Conservation (phyloP, 495 filamentous ascomycete species). For the Neurospora tetraspora region DNA sequence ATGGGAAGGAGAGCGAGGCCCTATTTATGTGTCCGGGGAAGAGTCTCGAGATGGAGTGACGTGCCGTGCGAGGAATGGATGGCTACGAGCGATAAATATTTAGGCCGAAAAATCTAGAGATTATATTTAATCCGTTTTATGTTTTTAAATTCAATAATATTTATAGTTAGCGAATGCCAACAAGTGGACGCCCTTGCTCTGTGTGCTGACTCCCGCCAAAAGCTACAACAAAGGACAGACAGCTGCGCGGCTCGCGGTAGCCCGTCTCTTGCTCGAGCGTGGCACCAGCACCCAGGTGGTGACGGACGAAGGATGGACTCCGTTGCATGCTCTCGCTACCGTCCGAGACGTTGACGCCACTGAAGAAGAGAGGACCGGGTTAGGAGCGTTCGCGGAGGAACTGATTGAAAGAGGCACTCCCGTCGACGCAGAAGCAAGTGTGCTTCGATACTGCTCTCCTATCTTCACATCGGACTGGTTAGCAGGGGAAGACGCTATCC, state of each 20-base stretch:
- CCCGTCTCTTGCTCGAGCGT: conserved; percentile 5
- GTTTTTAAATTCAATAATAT: too few relatives aligned
- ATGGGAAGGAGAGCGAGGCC: too few relatives aligned
- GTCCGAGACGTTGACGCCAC: not conserved
- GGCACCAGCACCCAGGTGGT: conserved; percentile 2
- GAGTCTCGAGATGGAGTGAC: too few relatives aligned
- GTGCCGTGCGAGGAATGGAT: too few relatives aligned
- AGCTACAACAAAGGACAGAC: not conserved
- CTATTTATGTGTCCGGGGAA: too few relatives aligned
- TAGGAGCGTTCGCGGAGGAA: not conserved
- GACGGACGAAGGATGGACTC: conserved; percentile 16
- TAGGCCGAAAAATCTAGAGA: too few relatives aligned
- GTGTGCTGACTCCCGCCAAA: conserved; percentile 7
- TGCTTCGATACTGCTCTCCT: not conserved
- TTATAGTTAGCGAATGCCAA: conserved; percentile 7
- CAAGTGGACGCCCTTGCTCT: conserved; percentile 16
- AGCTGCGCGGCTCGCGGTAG: not conserved
- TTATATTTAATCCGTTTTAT: too few relatives aligned
- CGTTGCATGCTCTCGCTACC: conserved; percentile 6
- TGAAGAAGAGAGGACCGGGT: not conserved
- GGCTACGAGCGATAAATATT: too few relatives aligned
- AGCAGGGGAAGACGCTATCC: too few relatives aligned
- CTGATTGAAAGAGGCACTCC: conserved; percentile 2
- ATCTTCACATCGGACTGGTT: not conserved
- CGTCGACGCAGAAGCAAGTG: not conserved